Evolutionary conservation across 495 filamentous ascomycete genomes (phyloP).

Genomic region (Talaromyces nanjingensis): DNA sequence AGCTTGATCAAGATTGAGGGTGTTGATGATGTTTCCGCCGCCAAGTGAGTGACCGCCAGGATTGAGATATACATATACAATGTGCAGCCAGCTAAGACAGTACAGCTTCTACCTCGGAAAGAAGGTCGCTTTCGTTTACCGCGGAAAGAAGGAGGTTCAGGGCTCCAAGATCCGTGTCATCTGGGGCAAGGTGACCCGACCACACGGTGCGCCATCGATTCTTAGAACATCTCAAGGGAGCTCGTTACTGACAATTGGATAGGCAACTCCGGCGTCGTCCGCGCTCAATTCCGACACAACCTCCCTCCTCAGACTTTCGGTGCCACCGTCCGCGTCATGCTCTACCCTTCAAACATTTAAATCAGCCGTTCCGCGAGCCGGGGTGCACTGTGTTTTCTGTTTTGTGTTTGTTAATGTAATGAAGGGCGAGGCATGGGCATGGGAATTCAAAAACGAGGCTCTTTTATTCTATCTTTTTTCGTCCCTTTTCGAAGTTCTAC

Average conservation of each 20-base stretch:
- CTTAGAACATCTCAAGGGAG: not conserved
- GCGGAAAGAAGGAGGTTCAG: conserved; percentile 81
- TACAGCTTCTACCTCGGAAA: conserved; percentile 85
- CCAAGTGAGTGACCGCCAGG: conserved; percentile 53
- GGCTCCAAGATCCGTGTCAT: conserved; percentile 98
- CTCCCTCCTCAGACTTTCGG: conserved; percentile 94
- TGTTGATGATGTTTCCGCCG: conserved; percentile 78
- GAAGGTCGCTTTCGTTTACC: conserved; percentile 95
- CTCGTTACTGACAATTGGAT: not conserved
- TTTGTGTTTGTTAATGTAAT: conserved; percentile 5
- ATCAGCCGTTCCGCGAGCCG: not conserved
- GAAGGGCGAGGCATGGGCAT: not conserved
- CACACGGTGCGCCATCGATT: conserved; percentile 63
- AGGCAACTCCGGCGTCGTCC: conserved; percentile 95
- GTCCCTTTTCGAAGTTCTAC: not conserved
- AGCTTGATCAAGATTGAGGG: conserved; percentile 95
- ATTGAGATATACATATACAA: too few species aligned
- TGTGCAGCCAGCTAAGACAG: conserved; percentile 13
- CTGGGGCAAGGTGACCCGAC: conserved; percentile 96
- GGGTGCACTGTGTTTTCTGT: conserved; percentile 2
- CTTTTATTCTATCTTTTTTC: not conserved
- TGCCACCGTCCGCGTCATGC: conserved; percentile 94
- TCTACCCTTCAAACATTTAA: conserved; percentile 67
- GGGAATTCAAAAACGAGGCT: not conserved
- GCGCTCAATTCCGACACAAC: conserved; percentile 91